These are phyloP conservation scores for Adansonia grandidieri DNA, from an alignment of 441 rosid species.

Conservation along the genomic window DNA sequence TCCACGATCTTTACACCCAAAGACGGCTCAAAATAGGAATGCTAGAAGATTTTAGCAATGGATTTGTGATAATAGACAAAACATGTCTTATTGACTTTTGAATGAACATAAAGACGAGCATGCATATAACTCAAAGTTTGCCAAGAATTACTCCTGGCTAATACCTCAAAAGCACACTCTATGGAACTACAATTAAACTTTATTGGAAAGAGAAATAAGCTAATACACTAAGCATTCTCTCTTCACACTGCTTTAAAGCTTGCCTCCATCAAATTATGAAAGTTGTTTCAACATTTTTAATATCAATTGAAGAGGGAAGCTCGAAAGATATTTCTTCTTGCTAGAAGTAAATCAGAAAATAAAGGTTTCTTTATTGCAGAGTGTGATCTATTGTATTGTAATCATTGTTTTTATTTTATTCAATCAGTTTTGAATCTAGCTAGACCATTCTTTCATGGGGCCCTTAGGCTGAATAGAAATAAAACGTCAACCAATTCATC, in stretches of 20 bases:
- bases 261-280: neutral
- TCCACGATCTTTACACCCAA: conserved; percentile 11
- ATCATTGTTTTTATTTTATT: neutral
- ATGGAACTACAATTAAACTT: neutral
- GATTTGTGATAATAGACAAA: neutral
- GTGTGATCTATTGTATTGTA: neutral
- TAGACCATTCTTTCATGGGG: neutral
- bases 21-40: conserved; percentile 4
- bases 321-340: neutral
- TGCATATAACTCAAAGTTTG: neutral
- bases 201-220: neutral
- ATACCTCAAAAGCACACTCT: neutral
- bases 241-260: no score
- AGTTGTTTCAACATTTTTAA: neutral
- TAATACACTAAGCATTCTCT: neutral
- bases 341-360: neutral
- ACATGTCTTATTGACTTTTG: neutral
- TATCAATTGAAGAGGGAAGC: neutral
- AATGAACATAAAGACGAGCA: neutral
- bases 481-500: neutral
- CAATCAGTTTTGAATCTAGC: neutral
- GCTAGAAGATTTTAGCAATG: neutral
- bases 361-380: neutral
- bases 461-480: neutral
- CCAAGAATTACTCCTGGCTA: neutral